Base-by-base conservation (phyloP, 225 moss, liverwort and hornwort species). In the Antitrichia curtipendula region DNA sequence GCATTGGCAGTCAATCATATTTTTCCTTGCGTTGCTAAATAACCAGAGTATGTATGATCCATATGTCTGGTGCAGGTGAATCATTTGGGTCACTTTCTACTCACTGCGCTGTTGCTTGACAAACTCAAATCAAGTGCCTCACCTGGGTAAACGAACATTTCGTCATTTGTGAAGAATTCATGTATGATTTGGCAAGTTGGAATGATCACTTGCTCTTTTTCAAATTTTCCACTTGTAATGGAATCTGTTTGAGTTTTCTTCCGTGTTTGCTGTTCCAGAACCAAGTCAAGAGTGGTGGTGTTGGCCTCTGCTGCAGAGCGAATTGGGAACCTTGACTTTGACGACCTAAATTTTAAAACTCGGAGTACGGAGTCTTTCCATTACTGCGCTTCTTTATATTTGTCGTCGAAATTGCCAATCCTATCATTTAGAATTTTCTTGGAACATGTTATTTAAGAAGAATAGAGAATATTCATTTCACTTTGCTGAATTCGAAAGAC, bases 81-180 rank as follows among this genome's bases (percentile, higher is more conserved):
- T 88, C 98, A 98, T 90, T 91, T 97, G 89, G 97, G 98, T 43
- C 98, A 98, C 89, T 96, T 98, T 84, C 86, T 98, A 75, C 95
- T 98, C 57, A 97, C 97, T 7, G 91, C 95, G 10, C 88, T 97
- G 86, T 89, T 97, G 87, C 91, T 98, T 47, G 94, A 93, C 59
- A 94, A 92, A 76, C 95, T 98, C 84, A 91, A 90, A 64, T 92
- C 92, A 25, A 93, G 93, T 85, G 94, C 93, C 74, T 92, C 92
- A 23, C 83, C 90, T 25, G 90, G 93, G 96, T 96, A 94, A 52
- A 60, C 54, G 40, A 64, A 28, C 86, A 91, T 27, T 58, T 83
- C 58, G 70, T 86, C 60, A 50, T 70, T 77, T 59, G 60, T 70
- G 82, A 78, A 61, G 62, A 52, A 34, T 64, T 60, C 28, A 20